Base-by-base conservation (phyloP, 345 rosid species). In the Luvunga scandens region DNA sequence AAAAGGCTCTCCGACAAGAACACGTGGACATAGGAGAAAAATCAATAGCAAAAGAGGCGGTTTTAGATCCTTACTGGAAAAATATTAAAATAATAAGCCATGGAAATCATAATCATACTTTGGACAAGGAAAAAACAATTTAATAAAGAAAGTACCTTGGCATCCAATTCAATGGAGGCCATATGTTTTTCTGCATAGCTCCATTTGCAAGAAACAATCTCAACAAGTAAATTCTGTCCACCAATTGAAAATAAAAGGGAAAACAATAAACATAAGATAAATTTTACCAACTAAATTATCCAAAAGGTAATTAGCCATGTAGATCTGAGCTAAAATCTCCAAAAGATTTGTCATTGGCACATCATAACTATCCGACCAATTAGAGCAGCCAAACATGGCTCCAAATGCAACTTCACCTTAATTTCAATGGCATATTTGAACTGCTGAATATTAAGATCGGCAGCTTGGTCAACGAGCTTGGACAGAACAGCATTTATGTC, bases 141-240 rank as follows among this genome's bases (percentile, higher is more conserved):
- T 9, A 30, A 48, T 13, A 27, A 38, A 18, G 24, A 60, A 68
- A 70, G 69, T 89, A 92, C 97, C 97, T 91, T 95, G n/a, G 89
- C 81, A 78, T 91, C 94, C 81, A 88, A 72, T 85, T 95, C 98
- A 79, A 91, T 89, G 65, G 86, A 87, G 64, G 88, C 84, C 98
- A 93, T 83, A 50, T 88, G 88, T 79, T 80, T 87, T 79, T 89
- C 93, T 6, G 90, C 86, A 60, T 72, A 89, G 72, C 80, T 87
- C 94, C 96, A 88, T 79, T 86, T 90, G 75, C 72, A 48, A 66
- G 87, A 75, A 87, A 85, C 89, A 59, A 90, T 91, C 69, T 91
- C 93, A 71, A 78, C 72, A 9, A 95, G 94, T 66, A 93, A 77
- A 72, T 86, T 83, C 97, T 90, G 89, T 66, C 67, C 42, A 45